phyloP scores from a whole-genome alignment of 768 basidiomycete species.

The Coprinellus micaceus region DNA sequence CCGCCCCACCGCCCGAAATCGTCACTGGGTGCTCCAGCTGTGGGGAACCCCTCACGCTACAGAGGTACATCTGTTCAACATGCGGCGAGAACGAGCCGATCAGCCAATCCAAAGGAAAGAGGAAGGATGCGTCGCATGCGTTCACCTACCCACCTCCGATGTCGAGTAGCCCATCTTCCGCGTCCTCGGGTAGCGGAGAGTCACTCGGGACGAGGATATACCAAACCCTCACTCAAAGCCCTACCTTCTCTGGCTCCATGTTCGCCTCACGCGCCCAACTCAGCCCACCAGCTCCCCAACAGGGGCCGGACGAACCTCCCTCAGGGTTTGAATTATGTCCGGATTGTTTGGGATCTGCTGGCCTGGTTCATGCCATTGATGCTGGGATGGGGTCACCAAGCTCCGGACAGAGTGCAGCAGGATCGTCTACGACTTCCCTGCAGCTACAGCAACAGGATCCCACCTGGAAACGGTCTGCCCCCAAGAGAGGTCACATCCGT shows the following conservation, averaged over 20 bases:
- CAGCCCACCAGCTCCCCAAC: conserved; percentile 13
- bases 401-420: conserved; percentile 7
- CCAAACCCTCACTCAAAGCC: no score
- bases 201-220: no score
- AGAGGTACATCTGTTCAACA: conserved; percentile 86
- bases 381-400: conserved; percentile 45
- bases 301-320: conserved; percentile 17
- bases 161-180: no score
- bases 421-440: conserved; percentile 32
- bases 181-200: no score
- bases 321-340: conserved; percentile 83
- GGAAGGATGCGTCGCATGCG: conserved; percentile 29
- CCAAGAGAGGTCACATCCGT: conserved; percentile 72
- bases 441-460: conserved; percentile 27
- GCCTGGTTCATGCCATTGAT: conserved; percentile 74
- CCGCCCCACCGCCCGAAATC: conserved; percentile 51
- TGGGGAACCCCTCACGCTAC: conserved; percentile 65
- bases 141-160: conserved; percentile 27
- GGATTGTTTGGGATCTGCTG: conserved; percentile 72
- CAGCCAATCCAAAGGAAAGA: conserved; percentile 46
- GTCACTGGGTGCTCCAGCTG: conserved; percentile 86
- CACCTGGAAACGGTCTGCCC: conserved; percentile 63
- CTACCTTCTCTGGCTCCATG: conserved; percentile 21
- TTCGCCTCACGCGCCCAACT: conserved; percentile 19
- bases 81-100: conserved; percentile 75